These are phyloP conservation scores for Syncephalis fuscata DNA, from an alignment of 371 early-diverging fungal genomes.

Conservation along the genomic window DNA sequence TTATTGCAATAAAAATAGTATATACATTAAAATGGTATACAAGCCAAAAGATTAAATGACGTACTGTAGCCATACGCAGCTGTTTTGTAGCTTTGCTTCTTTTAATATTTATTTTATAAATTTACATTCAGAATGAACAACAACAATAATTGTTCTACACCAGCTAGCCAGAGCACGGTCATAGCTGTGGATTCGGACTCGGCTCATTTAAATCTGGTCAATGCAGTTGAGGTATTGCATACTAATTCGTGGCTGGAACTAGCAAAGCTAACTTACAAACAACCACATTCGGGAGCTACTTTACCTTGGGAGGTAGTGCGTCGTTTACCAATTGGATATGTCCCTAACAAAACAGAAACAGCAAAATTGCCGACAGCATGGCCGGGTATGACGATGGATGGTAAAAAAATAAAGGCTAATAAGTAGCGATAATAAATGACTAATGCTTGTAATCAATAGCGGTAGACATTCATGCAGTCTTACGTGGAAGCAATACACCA, in stretches of 20 bases:
- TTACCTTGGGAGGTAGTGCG: constrained; percentile 25
- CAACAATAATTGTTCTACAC: no score
- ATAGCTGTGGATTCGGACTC: no score
- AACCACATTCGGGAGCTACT: constrained; percentile 6
- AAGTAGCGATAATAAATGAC: background rate
- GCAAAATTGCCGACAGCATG: constrained; percentile 14
- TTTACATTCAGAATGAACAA: no score
- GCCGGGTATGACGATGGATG: no score
- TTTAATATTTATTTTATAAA: no score
- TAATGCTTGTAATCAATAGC: constrained; percentile 11
- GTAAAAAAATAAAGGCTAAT: background rate
- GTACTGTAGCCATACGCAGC: no score
- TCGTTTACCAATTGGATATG: constrained; percentile 9
- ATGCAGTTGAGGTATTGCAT: background rate
- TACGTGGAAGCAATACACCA: constrained; percentile 11
- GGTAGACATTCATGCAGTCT: constrained; percentile 26
- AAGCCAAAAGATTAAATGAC: no score
- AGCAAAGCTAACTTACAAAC: constrained; percentile 7
- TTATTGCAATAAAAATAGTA: no score
- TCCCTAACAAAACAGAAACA: background rate
- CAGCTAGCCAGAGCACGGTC: no score
- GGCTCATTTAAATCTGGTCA: no score
- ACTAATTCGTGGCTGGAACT: constrained; percentile 8
- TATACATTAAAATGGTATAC: no score
- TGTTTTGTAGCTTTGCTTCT: no score